Evolutionary conservation across 192 early-diverging fungal species (phyloP), one percentile per base, ranked within the genome.

Genomic region (Backusella mclennaniae): DNA sequence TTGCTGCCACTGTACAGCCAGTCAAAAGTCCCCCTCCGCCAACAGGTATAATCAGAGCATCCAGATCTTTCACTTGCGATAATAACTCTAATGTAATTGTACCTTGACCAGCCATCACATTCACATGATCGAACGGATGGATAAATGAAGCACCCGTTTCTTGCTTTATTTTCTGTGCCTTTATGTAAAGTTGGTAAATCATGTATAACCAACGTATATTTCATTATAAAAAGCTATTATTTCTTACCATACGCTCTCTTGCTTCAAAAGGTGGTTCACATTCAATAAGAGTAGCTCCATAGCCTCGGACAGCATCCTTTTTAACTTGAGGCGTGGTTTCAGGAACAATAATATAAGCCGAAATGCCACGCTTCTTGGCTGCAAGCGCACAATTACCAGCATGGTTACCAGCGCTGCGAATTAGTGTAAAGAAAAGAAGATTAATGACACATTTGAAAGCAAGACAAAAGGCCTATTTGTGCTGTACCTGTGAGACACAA

Each of bases 51-150:
- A 90, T 80, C 1, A 90, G 44, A 4, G 80, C 78, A 74, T 90
- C 89, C 31, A 90, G 76, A 29, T 84, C 77, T 42, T 67, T 56
- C 7, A 77, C 71, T 79, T 90, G 89, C 0, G 78, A 31, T 23
- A 90, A 26, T 3, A 90, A 70, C 67, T 90, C 89, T 12, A 90
- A 36, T 52, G 76, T 79, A n/a, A 86, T 66, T 9, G 89, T 90
- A 7, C 89, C 89, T 36, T 90, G 89, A 9, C 89, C 89, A 44
- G 88, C 82, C 72, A 90, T 90, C 17, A 90, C 84, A 63, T 75
- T 63, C 12, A 74, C 69, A 46, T 90, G 71, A 35, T 90, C 77
- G 56, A 80, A 90, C 15, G 89, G 88, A 46, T 86, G 86, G 12
- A 90, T 81, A 35, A 90, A 79, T 2, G 76, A 75, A 0, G 85